A percentile compares a stretch with the other conserved stretches of the same genome.
phyloP scores from a whole-genome alignment of 2,329 filamentous ascomycete genomes.

The Tolypocladium tundrense region DNA sequence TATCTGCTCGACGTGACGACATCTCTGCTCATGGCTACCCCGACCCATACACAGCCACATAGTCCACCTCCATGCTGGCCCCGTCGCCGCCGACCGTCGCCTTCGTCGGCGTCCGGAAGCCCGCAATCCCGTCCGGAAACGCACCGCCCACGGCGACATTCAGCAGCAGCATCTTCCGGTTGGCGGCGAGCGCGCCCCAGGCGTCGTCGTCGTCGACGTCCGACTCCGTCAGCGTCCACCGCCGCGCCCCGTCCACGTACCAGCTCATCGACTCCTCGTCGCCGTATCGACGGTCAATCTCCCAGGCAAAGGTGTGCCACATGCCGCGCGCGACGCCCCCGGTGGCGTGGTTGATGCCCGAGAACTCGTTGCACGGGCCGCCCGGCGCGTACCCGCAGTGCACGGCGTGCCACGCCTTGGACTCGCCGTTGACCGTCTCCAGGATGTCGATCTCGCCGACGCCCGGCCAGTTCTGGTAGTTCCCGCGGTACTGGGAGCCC shows the following conservation, averaged over 20 bases:
- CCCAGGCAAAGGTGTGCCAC: constrained; percentile 22
- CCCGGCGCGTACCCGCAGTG: constrained; percentile 30
- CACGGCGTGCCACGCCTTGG: constrained; percentile 22
- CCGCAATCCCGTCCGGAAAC: constrained; percentile 23
- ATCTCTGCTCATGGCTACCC: too few relatives aligned
- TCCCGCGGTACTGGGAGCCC: constrained; percentile 24
- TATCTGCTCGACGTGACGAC: background rate
- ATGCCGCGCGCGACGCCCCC: constrained; percentile 13
- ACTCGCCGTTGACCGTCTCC: constrained; percentile 29
- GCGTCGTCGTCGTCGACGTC: constrained; percentile 14
- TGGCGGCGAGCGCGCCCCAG: constrained; percentile 20
- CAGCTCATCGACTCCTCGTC: constrained; percentile 21
- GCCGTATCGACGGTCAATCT: constrained; percentile 19
- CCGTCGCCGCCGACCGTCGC: constrained; percentile 20
- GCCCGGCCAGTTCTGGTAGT: constrained; percentile 29
- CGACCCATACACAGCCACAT: constrained; percentile 24
- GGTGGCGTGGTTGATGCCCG: constrained; percentile 17
- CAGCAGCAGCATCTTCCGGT: constrained; percentile 23
- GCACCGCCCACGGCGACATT: constrained; percentile 29
- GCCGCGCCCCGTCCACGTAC: constrained; percentile 20
- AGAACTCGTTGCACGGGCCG: constrained; percentile 31
- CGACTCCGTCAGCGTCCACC: constrained; percentile 15
- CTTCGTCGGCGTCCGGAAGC: constrained; percentile 20
- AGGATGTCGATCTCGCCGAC: constrained; percentile 35
- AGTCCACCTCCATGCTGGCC: constrained; percentile 26